phyloP scores from a whole-genome alignment of 208 protist species.

The Trypanosoma mega region DNA sequence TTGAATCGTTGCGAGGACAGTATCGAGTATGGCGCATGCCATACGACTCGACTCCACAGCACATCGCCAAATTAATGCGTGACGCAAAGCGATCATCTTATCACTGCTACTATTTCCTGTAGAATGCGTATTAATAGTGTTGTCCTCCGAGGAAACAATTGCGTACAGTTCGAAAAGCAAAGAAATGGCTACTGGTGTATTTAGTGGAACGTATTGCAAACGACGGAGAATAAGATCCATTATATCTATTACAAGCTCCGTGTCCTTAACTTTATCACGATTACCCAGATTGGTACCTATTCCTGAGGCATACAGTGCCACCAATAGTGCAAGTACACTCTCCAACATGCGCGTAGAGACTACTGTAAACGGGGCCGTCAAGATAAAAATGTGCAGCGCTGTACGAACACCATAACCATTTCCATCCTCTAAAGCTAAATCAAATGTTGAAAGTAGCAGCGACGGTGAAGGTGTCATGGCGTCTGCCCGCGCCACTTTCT shows the following conservation, averaged over 20 bases:
- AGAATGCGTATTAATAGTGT: slow-evolving; percentile 1
- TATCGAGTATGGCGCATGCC: slow-evolving; percentile 7
- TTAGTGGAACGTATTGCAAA: slow-evolving; percentile 31
- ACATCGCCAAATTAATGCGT: slow-evolving; percentile 25
- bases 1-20: neutral
- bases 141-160: neutral
- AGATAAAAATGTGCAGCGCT: slow-evolving; percentile 22
- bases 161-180: slow-evolving; percentile 23
- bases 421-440: neutral
- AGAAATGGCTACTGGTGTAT: slow-evolving; percentile 17
- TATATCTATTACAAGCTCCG: neutral
- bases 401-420: slow-evolving; percentile 1
- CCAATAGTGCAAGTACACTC: slow-evolving; percentile 23
- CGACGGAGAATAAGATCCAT: slow-evolving; percentile 23
- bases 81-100: neutral
- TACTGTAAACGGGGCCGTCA: slow-evolving; percentile 22
- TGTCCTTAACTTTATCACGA: neutral
- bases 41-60: slow-evolving; percentile 16
- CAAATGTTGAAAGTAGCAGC: neutral
- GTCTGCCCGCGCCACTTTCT: no score
- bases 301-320: neutral
- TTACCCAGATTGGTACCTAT: neutral
- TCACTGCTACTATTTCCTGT: neutral
- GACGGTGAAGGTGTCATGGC: no score
- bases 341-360: slow-evolving; percentile 27